phyloP scores from a whole-genome alignment of 257 asterid genomes.

The Solanum dulcamara region DNA sequence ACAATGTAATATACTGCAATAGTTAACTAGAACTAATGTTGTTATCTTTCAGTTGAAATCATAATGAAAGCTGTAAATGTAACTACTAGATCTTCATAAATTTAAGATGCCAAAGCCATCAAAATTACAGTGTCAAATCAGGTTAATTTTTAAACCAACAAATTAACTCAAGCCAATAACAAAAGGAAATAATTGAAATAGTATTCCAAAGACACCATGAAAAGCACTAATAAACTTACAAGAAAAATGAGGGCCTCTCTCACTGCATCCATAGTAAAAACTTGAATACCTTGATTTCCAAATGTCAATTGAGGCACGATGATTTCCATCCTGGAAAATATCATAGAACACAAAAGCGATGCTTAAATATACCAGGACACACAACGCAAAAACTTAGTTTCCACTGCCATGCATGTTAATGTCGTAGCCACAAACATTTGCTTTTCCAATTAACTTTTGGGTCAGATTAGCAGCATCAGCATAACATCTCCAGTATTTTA shows the following conservation, averaged over 20 bases:
- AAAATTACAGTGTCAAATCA: neutral
- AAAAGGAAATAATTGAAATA: neutral
- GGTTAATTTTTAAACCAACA: slow-evolving; percentile 2
- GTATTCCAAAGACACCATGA: neutral
- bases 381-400: neutral
- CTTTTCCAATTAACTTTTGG: neutral
- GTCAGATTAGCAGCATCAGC: neutral
- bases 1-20: neutral
- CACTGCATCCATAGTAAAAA: slow-evolving; percentile 80
- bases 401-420: neutral
- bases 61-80: neutral
- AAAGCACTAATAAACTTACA: slow-evolving; percentile 39
- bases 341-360: neutral
- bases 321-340: slow-evolving; percentile 44
- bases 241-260: slow-evolving; percentile 53
- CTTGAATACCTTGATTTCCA: slow-evolving; percentile 83
- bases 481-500: neutral
- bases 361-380: neutral
- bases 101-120: neutral
- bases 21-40: neutral
- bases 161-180: neutral
- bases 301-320: slow-evolving; percentile 62
- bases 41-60: neutral
- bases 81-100: neutral
- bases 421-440: neutral